phyloP scores from a whole-genome alignment of 768 basidiomycete genomes.

The Hericium erinaceus region DNA sequence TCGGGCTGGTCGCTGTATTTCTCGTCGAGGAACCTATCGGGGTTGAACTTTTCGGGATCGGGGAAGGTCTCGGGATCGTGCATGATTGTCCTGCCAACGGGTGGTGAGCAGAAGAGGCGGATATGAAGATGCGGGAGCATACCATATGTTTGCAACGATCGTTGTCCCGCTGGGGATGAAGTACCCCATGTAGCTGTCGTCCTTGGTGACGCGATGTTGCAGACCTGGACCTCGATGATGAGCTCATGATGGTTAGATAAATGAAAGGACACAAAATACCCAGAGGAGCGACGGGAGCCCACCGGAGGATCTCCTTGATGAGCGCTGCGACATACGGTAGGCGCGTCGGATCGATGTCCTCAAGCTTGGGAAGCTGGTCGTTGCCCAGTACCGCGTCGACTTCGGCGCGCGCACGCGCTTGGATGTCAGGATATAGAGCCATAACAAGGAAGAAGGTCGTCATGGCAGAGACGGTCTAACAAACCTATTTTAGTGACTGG shows the following conservation, averaged over 20 bases:
- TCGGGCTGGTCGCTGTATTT: neutral
- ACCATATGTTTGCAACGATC: neutral
- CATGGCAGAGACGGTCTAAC: constrained; percentile 10
- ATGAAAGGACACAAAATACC: neutral
- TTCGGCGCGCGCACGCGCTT: constrained; percentile 22
- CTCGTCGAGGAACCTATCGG: constrained; percentile 1
- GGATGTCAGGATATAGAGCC: constrained; percentile 21
- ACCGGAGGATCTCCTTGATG: constrained; percentile 8
- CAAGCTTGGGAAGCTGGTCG: constrained; percentile 1
- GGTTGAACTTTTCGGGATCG: neutral
- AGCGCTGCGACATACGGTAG: constrained; percentile 10
- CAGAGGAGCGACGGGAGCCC: neutral
- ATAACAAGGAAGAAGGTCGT: constrained; percentile 23
- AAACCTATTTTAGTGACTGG: neutral
- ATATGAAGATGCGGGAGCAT: neutral
- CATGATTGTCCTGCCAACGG: neutral
- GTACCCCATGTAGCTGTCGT: neutral
- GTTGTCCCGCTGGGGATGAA: neutral
- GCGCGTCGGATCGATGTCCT: neutral
- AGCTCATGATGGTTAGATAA: neutral
- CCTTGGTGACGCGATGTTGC: neutral
- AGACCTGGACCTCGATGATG: neutral
- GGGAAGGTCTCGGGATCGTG: neutral
- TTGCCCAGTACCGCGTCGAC: constrained; percentile 16
- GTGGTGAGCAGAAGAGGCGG: neutral